A percentile compares a stretch with the other conserved stretches of the same genome.
Conservation (phyloP, 768 basidiomycete genomes). For the Lactifluus hygrophoroides region DNA sequence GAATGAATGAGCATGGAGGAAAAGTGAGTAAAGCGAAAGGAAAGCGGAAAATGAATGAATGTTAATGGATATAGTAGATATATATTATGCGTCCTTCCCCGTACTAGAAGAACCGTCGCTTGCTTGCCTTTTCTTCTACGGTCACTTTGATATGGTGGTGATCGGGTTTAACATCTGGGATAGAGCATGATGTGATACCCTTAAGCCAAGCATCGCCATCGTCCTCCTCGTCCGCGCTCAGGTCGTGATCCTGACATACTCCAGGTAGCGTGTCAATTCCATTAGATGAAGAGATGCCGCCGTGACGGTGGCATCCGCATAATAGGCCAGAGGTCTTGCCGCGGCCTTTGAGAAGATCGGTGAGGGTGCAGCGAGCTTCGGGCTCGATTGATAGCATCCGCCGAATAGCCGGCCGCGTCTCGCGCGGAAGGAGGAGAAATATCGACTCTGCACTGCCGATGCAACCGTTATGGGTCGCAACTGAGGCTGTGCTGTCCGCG, state of each 20-base stretch:
- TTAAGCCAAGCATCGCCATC: slow-evolving; percentile 87
- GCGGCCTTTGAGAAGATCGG: slow-evolving; percentile 77
- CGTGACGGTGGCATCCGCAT: slow-evolving; percentile 55
- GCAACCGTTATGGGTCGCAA: slow-evolving; percentile 57
- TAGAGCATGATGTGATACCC: slow-evolving; percentile 60
- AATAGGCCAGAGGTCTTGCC: slow-evolving; percentile 69
- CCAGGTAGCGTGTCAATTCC: slow-evolving; percentile 36
- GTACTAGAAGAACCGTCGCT: slow-evolving; percentile 64
- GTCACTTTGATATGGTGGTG: slow-evolving; percentile 71
- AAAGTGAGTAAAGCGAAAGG: not conserved
- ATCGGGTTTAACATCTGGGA: slow-evolving; percentile 32
- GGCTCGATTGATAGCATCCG: slow-evolving; percentile 94
- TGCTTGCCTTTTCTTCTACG: slow-evolving; percentile 63
- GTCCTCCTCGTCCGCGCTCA: slow-evolving; percentile 58
- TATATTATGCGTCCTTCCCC: slow-evolving; percentile 7
- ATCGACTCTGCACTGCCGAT: slow-evolving; percentile 80
- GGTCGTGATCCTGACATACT: slow-evolving; percentile 54
- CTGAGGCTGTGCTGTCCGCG: slow-evolving; percentile 30
- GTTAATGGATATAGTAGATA: not conserved
- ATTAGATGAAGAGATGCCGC: slow-evolving; percentile 26
- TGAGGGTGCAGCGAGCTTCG: slow-evolving; percentile 79
- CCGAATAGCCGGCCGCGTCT: slow-evolving; percentile 80
- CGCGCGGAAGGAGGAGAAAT: slow-evolving; percentile 90
- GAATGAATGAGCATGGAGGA: not conserved
- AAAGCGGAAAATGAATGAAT: not conserved